These are phyloP conservation scores for Melaleuca quinquenervia DNA, from an alignment of 345 rosid species.

Conservation along the genomic window DNA sequence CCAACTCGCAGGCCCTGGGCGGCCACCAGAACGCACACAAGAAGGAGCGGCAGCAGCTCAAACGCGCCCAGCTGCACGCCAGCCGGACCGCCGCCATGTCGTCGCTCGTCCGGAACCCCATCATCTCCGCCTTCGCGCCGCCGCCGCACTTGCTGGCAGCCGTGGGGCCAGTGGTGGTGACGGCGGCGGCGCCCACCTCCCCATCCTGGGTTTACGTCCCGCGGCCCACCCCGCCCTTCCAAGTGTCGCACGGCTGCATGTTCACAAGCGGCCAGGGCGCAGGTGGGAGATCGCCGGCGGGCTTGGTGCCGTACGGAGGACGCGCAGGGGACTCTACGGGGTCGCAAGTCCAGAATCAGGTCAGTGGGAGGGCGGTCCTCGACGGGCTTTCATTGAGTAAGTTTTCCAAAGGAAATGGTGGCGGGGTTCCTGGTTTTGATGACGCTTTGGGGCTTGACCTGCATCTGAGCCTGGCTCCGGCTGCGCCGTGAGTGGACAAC, in stretches of 20 bases:
- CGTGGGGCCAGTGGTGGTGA: conserved; percentile 27
- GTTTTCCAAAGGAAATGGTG: conserved; percentile 37
- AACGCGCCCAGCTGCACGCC: conserved; percentile 68
- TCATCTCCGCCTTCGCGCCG: conserved; percentile 77
- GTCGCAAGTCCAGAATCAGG: conserved; percentile 5
- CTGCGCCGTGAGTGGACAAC: conserved; percentile 37
- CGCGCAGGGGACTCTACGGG: conserved; percentile 19
- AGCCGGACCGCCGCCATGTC: conserved; percentile 55
- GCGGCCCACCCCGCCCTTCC: conserved; percentile 53
- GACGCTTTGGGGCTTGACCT: conserved; percentile 71
- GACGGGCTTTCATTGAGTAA: conserved; percentile 55
- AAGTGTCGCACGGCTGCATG: conserved; percentile 72
- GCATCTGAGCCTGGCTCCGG: conserved; percentile 93
- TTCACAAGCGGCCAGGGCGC: conserved; percentile 16
- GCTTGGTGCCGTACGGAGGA: conserved; percentile 25
- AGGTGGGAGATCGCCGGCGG: conserved; percentile 22
- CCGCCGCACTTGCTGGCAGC: conserved; percentile 69
- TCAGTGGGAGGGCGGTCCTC: conserved; percentile 14
- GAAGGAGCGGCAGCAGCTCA: conserved; percentile 71
- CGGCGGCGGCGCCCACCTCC: conserved; percentile 12
- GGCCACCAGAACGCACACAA: conserved; percentile 90
- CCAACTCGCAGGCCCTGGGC: conserved; percentile 72
- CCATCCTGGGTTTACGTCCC: conserved; percentile 88
- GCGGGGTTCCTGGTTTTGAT: conserved; percentile 63
- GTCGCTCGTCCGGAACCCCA: conserved; percentile 65